Conservation (phyloP, 768 basidiomycete genomes). For the Xerocomus potaroensis region DNA sequence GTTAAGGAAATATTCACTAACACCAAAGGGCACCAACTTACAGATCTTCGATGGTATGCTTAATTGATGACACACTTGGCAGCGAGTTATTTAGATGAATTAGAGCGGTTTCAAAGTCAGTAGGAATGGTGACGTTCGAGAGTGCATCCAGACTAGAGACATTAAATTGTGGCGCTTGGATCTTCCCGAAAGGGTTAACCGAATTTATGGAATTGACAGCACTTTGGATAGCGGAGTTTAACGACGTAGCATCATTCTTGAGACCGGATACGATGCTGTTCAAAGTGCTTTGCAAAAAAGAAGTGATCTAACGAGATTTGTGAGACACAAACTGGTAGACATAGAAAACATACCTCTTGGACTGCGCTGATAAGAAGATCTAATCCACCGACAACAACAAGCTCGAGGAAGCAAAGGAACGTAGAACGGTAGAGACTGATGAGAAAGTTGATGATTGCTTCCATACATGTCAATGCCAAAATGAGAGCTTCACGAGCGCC, state of each 20-base stretch:
- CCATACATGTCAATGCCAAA: constrained; percentile 76
- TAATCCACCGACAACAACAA: constrained; percentile 79
- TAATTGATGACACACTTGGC: constrained; percentile 73
- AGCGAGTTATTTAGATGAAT: constrained; percentile 75
- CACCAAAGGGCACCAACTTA: constrained; percentile 36
- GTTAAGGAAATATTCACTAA: background rate
- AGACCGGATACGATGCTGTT: constrained; percentile 62
- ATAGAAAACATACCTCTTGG: constrained; percentile 56
- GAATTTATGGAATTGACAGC: constrained; percentile 71
- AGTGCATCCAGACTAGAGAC: constrained; percentile 73
- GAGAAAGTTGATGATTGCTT: constrained; percentile 86
- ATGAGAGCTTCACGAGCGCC: constrained; percentile 72
- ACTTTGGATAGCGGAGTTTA: constrained; percentile 63
- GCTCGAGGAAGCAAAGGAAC: constrained; percentile 89
- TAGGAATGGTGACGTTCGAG: constrained; percentile 75
- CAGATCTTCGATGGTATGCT: constrained; percentile 63
- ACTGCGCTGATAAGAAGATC: constrained; percentile 79
- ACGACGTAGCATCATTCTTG: constrained; percentile 60
- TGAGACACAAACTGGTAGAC: constrained; percentile 4
- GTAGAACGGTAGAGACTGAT: constrained; percentile 91
- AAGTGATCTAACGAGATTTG: constrained; percentile 53
- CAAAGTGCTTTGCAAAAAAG: constrained; percentile 58
- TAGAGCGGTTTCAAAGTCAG: constrained; percentile 68
- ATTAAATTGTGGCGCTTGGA: constrained; percentile 65
- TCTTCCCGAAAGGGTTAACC: constrained; percentile 66